A percentile compares a stretch with the other conserved stretches of the same genome.
These are phyloP conservation scores for Hypoxylon sp. DNA, from an alignment of 2,329 filamentous ascomycete species.

Conservation along the genomic window DNA sequence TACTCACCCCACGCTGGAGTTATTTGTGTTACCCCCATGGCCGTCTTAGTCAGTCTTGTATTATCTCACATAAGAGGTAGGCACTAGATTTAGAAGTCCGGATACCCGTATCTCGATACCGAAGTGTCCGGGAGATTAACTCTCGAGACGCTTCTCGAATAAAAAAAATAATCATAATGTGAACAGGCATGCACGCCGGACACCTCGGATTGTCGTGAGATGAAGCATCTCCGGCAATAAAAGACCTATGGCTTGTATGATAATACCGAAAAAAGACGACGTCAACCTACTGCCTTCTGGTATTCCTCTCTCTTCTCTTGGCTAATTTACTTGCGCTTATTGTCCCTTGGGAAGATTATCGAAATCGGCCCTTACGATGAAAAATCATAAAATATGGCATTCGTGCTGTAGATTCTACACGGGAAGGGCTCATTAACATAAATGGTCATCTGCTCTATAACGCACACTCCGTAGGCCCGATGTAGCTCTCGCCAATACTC, in stretches of 20 bases:
- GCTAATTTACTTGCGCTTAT: constrained; percentile 15
- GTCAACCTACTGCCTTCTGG: constrained; percentile 4
- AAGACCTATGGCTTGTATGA: constrained; percentile 8
- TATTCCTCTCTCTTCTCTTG: constrained; percentile 17
- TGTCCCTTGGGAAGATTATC: constrained; percentile 15
- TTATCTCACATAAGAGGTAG: constrained; percentile 17
- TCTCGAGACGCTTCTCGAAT: constrained; percentile 22
- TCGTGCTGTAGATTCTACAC: constrained; percentile 4
- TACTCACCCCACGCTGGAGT: constrained; percentile 34
- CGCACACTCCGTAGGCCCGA: constrained; percentile 31
- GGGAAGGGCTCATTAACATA: background rate
- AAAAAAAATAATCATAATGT: constrained; percentile 1
- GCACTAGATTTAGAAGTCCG: constrained; percentile 28
- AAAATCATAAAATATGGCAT: constrained; percentile 5
- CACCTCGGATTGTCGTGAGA: constrained; percentile 11
- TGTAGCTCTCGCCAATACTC: constrained; percentile 20
- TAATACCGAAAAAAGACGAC: constrained; percentile 24
- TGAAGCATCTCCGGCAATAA: background rate
- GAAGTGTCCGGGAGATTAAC: constrained; percentile 11
- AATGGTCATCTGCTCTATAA: constrained; percentile 13
- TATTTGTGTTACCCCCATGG: constrained; percentile 29
- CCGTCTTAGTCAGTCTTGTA: constrained; percentile 19
- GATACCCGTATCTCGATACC: constrained; percentile 23
- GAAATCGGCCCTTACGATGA: constrained; percentile 28
- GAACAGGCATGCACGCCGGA: constrained; percentile 1